Base-by-base conservation (phyloP, 768 basidiomycete genomes). In the Mycena haematopus region DNA sequence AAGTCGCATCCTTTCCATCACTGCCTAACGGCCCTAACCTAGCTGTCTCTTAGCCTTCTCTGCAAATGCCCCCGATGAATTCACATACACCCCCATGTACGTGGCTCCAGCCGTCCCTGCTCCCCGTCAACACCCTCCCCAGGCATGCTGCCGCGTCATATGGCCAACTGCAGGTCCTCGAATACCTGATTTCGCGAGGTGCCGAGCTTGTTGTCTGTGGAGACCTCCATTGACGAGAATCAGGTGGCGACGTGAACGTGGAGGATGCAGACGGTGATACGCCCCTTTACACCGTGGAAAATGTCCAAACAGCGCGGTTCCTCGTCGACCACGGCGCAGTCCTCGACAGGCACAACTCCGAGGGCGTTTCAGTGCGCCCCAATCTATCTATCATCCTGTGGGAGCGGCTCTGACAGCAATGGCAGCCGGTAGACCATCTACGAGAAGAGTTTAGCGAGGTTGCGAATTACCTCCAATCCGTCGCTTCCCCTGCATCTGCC, bases 111-210 rank as follows among this genome's bases (percentile, higher is more conserved):
- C 61, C 59, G 65, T 56, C 58, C 33, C 52, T 60, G 49, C 61
- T 65, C 62, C 55, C 60, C 40, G 56, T 67, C 58, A 14, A 65
- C 47, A 45, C 42, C n/a, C 51, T 65, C 47, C 22, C 58, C 45
- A 93, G 91, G 88, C 95, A 97, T 76, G 95, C 95, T 19, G 95
- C 95, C 15, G 95, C 95, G 1, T 96, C 95, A 1, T 97, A 96
- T 70, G 92, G 87, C 19, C 95, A 95, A 31, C 72, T 91, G 10
- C 76, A 89, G 50, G 74, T 95, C 44, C 78, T 97, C 35, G 81
- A 86, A 15, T 96, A 93, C 76, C 86, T 97, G 59, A 78, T 95
- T 59, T 84, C 86, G 15, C 81, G 80, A 72, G 92, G 92, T 89
- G 56, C 49, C 72, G 68, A 65, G 52, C 55, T 17, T 60, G 40